Percentiles rank a stretch among this genome's conserved stretches.
These are phyloP conservation scores for Ophiostoma piceae DNA, from an alignment of 2,329 filamentous ascomycete genomes.

Conservation along the genomic window DNA sequence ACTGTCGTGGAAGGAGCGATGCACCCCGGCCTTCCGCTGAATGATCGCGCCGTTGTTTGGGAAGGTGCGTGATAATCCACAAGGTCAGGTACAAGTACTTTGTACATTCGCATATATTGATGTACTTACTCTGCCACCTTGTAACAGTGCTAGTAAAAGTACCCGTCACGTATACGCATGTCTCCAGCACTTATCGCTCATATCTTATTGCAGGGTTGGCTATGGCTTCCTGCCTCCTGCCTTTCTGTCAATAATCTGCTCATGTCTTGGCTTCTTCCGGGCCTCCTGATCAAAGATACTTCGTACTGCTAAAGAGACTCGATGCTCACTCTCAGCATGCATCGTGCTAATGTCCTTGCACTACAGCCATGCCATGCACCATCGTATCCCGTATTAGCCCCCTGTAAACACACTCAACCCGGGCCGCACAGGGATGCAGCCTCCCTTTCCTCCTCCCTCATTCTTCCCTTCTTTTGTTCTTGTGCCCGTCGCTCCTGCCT, in stretches of 20 bases:
- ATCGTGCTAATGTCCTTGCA: not conserved
- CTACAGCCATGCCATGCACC: not conserved
- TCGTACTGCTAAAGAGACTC: not conserved
- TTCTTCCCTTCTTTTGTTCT: conserved; percentile 6
- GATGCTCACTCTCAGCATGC: not conserved
- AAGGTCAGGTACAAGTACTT: not conserved
- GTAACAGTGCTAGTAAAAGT: not conserved
- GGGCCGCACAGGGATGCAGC: not conserved
- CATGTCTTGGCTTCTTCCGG: conserved; percentile 9
- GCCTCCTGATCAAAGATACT: not conserved
- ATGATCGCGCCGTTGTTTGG: conserved; percentile 10
- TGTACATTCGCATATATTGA: not conserved
- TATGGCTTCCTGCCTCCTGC: not conserved
- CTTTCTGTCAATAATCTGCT: conserved; percentile 1
- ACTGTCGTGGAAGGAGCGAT: not conserved
- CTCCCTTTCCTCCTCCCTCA: conserved; percentile 8
- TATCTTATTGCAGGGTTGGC: conserved; percentile 4
- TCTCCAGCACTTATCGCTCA: not conserved
- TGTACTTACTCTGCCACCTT: not conserved
- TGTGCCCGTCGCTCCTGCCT: not conserved
- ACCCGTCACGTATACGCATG: not conserved
- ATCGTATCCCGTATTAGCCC: not conserved
- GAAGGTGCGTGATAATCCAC: conserved; percentile 7
- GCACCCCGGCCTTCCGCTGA: not conserved
- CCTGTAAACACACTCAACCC: not conserved